phyloP scores from a whole-genome alignment of 805 yeast species.

The Candida ortonii region DNA sequence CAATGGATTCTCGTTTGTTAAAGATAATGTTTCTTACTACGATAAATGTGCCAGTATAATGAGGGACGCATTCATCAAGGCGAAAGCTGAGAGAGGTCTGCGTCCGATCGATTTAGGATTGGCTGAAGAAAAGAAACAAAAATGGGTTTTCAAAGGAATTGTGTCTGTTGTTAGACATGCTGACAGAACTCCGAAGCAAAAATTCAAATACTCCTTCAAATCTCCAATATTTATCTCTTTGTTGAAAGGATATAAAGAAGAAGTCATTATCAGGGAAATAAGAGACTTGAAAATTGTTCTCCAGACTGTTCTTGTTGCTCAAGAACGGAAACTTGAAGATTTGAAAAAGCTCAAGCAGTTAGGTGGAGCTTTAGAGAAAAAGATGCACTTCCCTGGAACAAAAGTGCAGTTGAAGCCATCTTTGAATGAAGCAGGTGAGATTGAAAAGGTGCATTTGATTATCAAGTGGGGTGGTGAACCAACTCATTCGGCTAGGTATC shows the following conservation, averaged over 20 bases:
- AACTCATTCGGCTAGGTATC: conserved; percentile 94
- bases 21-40: conserved; percentile 83
- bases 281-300: conserved; percentile 82
- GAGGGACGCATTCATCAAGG: conserved; percentile 68
- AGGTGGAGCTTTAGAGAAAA: conserved; percentile 81
- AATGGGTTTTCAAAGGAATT: conserved; percentile 95
- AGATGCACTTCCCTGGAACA: conserved; percentile 90
- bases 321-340: conserved; percentile 78
- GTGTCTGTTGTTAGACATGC: conserved; percentile 94
- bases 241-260: conserved; percentile 91
- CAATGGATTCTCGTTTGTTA: conserved; percentile 96
- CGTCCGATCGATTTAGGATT: conserved; percentile 34
- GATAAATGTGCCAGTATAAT: conserved; percentile 78
- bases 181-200: conserved; percentile 97
- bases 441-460: conserved; percentile 93
- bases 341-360: conserved; percentile 70
- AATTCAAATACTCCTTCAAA: conserved; percentile 91
- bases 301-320: conserved; percentile 79
- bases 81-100: conserved; percentile 47
- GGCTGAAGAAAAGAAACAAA: conserved; percentile 67
- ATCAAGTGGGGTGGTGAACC: conserved; percentile 99
- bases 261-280: conserved; percentile 89
- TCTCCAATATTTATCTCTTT: conserved; percentile 82
- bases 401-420: conserved; percentile 94
- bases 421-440: conserved; percentile 58